Conservation (phyloP, 2,329 filamentous ascomycete species). For the Zasmidium citrigriseum region DNA sequence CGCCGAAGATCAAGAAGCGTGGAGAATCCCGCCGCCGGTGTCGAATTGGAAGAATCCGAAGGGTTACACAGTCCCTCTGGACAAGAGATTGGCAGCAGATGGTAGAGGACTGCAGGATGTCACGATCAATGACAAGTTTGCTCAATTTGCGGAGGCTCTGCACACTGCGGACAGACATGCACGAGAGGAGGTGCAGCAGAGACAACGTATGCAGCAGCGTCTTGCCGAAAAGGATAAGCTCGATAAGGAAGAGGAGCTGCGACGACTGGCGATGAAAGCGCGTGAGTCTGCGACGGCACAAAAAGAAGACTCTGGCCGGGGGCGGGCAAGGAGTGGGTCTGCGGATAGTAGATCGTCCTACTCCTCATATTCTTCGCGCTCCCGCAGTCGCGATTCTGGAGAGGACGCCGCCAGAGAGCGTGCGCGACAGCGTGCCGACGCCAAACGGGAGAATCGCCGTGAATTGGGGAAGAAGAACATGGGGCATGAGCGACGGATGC, state of each 20-base stretch:
- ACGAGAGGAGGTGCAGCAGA: conserved; percentile 89
- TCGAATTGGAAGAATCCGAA: conserved; percentile 99
- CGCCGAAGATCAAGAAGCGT: conserved; percentile 94
- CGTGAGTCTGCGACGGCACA: conserved; percentile 62
- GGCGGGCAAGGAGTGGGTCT: conserved; percentile 33
- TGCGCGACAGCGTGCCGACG: conserved; percentile 75
- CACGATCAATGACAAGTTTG: conserved; percentile 97
- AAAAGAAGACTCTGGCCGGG: conserved; percentile 39
- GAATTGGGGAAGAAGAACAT: conserved; percentile 92
- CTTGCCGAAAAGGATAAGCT: conserved; percentile 95
- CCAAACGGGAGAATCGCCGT: conserved; percentile 78
- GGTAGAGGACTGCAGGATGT: conserved; percentile 89
- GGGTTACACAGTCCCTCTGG: conserved; percentile 92
- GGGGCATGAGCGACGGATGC: conserved; percentile 87
- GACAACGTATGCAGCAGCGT: conserved; percentile 91
- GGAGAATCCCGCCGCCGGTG: conserved; percentile 87
- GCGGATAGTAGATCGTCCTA: conserved; percentile 37
- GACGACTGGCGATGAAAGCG: conserved; percentile 85
- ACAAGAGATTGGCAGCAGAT: conserved; percentile 93
- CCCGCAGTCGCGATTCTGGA: conserved; percentile 57
- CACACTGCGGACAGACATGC: conserved; percentile 95
- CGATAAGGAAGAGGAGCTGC: conserved; percentile 89
- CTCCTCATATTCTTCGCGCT: conserved; percentile 41
- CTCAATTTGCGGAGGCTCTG: conserved; percentile 89
- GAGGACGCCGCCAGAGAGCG: conserved; percentile 60